Conservation (phyloP, 371 early-diverging fungal genomes). For the Syncephalis plumigaleata region DNA sequence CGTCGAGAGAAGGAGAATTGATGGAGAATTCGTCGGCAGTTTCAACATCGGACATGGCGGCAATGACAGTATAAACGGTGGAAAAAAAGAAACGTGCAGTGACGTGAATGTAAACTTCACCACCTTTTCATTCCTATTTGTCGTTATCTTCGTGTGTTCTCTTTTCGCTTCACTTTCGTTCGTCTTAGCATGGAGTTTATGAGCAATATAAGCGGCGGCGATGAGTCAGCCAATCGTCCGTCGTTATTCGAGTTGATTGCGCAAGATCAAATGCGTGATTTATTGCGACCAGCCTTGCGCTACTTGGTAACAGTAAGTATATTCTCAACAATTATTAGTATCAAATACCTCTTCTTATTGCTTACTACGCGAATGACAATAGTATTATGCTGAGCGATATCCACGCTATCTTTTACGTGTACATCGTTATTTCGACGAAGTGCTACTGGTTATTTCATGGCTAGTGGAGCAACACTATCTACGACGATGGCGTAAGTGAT, state of each 20-base stretch:
- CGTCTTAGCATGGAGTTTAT: conserved; percentile 63
- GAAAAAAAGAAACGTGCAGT: too few species aligned
- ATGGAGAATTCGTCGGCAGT: too few species aligned
- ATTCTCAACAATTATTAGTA: neutral
- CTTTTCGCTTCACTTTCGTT: neutral
- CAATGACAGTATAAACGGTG: too few species aligned
- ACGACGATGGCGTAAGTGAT: conserved; percentile 45
- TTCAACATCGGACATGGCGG: too few species aligned
- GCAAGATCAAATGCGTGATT: conserved; percentile 60
- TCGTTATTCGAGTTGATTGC: conserved; percentile 81
- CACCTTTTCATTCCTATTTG: too few species aligned
- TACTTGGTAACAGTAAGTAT: conserved; percentile 56
- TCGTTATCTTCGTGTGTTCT: neutral
- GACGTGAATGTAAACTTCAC: too few species aligned
- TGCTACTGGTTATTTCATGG: conserved; percentile 55
- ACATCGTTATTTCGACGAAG: conserved; percentile 62
- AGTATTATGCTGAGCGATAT: conserved; percentile 80
- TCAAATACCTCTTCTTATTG: neutral
- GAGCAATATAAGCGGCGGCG: conserved; percentile 51
- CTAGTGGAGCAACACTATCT: conserved; percentile 69
- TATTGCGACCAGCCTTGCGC: conserved; percentile 71
- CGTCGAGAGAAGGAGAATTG: too few species aligned
- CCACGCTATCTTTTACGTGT: conserved; percentile 63
- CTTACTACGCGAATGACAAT: neutral
- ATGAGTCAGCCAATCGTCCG: conserved; percentile 57